Base-by-base conservation (phyloP, 2,329 filamentous ascomycete genomes). In the Fusarium aywerte region DNA sequence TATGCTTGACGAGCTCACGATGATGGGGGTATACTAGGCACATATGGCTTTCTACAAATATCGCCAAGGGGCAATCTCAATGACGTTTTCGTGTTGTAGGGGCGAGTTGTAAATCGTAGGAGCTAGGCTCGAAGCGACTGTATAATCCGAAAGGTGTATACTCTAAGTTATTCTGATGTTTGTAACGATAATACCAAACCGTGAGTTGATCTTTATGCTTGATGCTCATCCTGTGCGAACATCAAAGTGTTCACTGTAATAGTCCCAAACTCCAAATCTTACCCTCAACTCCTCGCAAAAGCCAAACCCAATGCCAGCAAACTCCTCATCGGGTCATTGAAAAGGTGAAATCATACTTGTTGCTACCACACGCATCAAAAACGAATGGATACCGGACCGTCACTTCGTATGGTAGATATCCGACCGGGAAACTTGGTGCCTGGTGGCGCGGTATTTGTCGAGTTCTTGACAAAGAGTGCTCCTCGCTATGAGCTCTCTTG, bases 271-370 rank as follows among this genome's bases (percentile, higher is more conserved):
- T 60, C 43, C 49, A 35, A 51, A 44, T 13, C 16, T 11, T 25
- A 27, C 16, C 52, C 44, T 33, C 48, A 67, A 62, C 64, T 47
- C 64, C 64, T 54, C 27, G 48, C 58, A 42, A 36, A 63, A 45
- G 11, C 16, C 29, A 44, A 32, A n/a, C 15, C 10, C 18, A 45
- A 49, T 21, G 12, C 65, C 53, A 48, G 36, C 9, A 53, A 61
- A 23, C n/a, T 36, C 49, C 44, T 63, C 16, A 47, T 47, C 55
- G 40, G 36, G 67, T 38, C 32, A 72, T 40, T 9, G 58, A 52
- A 68, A 75, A 74, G 9, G 70, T 73, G 59, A 75, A 75, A 8
- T 72, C 69, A 39, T 69, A 73, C 2, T 32, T 53, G 27, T 74
- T 73, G 15, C 49, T 39, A 8, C 54, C 65, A 2, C 43, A 20